Evolutionary conservation across 2,329 filamentous ascomycete genomes (phyloP).

Genomic region (Tolypocladium ovalisporum): DNA sequence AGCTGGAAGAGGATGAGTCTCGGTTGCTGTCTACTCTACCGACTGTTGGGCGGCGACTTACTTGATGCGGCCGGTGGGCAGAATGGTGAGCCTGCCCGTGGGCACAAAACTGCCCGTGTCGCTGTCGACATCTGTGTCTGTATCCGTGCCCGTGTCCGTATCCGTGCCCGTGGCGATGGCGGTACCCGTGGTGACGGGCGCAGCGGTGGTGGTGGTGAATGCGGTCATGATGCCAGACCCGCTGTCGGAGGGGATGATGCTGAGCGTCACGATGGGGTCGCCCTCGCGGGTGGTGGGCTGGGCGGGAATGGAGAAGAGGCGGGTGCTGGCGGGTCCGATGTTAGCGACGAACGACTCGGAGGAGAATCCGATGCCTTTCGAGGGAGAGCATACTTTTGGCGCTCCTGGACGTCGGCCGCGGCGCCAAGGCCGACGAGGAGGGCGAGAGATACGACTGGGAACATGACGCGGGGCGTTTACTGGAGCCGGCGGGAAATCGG

Average conservation of each 20-base stretch:
- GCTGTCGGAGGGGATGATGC: neutral
- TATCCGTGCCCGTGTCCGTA: neutral
- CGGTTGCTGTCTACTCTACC: neutral
- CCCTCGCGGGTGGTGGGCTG: constrained; percentile 1
- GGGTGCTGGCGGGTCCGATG: neutral
- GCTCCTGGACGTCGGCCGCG: neutral
- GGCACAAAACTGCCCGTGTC: neutral
- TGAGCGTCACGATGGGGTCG: neutral
- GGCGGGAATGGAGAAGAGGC: constrained; percentile 4
- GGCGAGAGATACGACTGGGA: constrained; percentile 3
- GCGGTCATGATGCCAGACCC: neutral
- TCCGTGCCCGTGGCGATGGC: neutral
- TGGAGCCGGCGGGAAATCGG: too few relatives aligned
- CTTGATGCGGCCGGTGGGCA: neutral
- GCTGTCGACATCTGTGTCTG: neutral
- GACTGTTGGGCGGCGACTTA: neutral
- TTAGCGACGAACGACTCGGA: neutral
- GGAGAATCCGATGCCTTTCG: neutral
- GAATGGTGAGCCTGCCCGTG: neutral
- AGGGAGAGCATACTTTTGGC: neutral
- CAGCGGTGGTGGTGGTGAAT: neutral
- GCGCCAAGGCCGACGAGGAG: constrained; percentile 4
- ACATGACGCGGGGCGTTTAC: constrained; percentile 4
- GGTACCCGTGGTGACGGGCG: neutral
- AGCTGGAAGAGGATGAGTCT: neutral